phyloP scores from a whole-genome alignment of 2,329 filamentous ascomycete species.

The Elsinoe arachidis region DNA sequence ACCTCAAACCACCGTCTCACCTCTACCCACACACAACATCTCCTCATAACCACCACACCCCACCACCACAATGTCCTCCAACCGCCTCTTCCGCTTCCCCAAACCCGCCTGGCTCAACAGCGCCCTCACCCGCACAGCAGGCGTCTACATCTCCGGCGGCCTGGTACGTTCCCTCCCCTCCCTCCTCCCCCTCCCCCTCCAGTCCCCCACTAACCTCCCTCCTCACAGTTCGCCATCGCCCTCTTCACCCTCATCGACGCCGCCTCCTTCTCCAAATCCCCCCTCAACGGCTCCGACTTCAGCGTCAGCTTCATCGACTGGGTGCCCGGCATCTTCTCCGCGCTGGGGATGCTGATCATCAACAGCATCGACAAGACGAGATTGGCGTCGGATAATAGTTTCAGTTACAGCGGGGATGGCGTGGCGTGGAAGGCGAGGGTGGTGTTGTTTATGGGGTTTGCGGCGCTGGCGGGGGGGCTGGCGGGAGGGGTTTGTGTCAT shows the following conservation, averaged over 20 bases:
- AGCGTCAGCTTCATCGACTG: constrained; percentile 64
- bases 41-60: constrained; percentile 7
- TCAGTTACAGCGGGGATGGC: constrained; percentile 55
- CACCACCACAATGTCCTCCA: constrained; percentile 34
- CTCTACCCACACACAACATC: background rate
- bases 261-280: constrained; percentile 53
- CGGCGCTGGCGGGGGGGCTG: constrained; percentile 58
- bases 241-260: constrained; percentile 64
- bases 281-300: constrained; percentile 48
- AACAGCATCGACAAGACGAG: constrained; percentile 63
- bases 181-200: background rate
- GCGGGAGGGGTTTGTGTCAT: constrained; percentile 59
- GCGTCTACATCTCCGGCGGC: constrained; percentile 58
- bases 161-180: constrained; percentile 41
- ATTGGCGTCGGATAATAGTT: constrained; percentile 51
- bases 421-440: constrained; percentile 64
- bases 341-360: constrained; percentile 63
- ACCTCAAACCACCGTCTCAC: background rate
- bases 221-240: constrained; percentile 54
- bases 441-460: constrained; percentile 61
- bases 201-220: background rate
- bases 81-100: constrained; percentile 58
- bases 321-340: constrained; percentile 62
- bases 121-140: constrained; percentile 53
- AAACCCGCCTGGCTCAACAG: constrained; percentile 61